Conservation (phyloP, 306 rosid genomes). For the Glycyrrhiza uralensis region DNA sequence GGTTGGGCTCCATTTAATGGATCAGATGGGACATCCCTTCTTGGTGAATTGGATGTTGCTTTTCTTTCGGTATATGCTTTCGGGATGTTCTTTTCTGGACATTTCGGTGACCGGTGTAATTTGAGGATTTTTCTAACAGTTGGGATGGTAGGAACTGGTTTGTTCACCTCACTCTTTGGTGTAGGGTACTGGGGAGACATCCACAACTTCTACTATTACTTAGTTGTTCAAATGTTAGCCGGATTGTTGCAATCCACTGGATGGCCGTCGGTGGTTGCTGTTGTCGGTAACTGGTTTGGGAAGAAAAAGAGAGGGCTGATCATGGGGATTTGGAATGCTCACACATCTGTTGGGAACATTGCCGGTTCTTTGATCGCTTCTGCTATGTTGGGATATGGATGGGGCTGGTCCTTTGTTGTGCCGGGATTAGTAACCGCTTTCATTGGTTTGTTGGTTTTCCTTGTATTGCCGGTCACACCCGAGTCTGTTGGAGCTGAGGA, state of each 20-base stretch:
- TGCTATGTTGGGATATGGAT: slow-evolving; percentile 76
- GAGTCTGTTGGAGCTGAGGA: slow-evolving; percentile 64
- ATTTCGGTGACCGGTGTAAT: slow-evolving; percentile 74
- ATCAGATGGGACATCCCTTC: slow-evolving; percentile 74
- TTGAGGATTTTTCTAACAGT: slow-evolving; percentile 76
- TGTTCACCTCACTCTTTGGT: slow-evolving; percentile 81
- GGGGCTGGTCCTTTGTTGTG: slow-evolving; percentile 96
- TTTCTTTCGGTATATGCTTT: slow-evolving; percentile 81
- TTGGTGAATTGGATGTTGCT: slow-evolving; percentile 90
- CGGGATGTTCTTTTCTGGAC: slow-evolving; percentile 98
- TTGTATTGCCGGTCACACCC: slow-evolving; percentile 70
- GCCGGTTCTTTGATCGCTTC: slow-evolving; percentile 88
- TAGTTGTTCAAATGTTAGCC: slow-evolving; percentile 74
- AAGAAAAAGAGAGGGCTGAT: slow-evolving; percentile 94
- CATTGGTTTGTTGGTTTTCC: slow-evolving; percentile 62
- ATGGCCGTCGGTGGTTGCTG: slow-evolving; percentile 98
- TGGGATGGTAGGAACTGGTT: slow-evolving; percentile 93
- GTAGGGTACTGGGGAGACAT: slow-evolving; percentile 80
- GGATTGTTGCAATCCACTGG: slow-evolving; percentile 97
- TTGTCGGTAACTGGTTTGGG: slow-evolving; percentile 95
- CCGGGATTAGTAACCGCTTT: slow-evolving; percentile 69
- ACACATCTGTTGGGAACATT: slow-evolving; percentile 92
- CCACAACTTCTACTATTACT: slow-evolving; percentile 72
- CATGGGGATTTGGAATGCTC: slow-evolving; percentile 99
- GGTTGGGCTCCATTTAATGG: slow-evolving; percentile 96